Evolutionary conservation across 2,329 filamentous ascomycete genomes (phyloP).

Genomic region (Neonectria magnoliae): DNA sequence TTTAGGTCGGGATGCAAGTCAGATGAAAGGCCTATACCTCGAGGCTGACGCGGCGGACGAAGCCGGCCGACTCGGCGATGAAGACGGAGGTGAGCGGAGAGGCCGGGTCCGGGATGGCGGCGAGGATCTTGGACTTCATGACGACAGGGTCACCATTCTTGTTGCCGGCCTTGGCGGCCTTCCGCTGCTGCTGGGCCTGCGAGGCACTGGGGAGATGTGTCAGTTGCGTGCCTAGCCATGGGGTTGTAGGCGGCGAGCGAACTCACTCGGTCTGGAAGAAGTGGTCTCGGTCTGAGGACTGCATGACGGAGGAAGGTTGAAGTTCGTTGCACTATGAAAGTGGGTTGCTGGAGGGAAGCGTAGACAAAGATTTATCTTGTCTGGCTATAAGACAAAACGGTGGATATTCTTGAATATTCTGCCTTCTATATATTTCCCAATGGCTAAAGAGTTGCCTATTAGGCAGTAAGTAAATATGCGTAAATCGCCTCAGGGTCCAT

Average conservation of each 20-base stretch:
- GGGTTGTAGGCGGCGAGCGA: conserved; percentile 21
- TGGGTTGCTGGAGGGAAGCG: background rate
- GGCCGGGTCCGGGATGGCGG: conserved; percentile 73
- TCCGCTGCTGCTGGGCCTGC: conserved; percentile 63
- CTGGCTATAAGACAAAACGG: background rate
- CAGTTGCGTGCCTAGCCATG: conserved; percentile 2
- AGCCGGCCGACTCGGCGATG: conserved; percentile 88
- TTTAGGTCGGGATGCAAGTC: background rate
- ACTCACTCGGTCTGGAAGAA: conserved; percentile 94
- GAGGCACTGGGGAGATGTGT: conserved; percentile 54
- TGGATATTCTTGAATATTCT: background rate
- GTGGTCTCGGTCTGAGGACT: conserved; percentile 77
- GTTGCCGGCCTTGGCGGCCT: conserved; percentile 77
- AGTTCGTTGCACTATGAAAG: background rate
- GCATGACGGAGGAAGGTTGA: conserved; percentile 57
- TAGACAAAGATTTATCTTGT: background rate
- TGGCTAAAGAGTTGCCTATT: conserved; percentile 5
- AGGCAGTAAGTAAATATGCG: conserved; percentile 12
- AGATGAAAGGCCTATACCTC: conserved; percentile 64
- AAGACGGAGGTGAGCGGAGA: conserved; percentile 70
- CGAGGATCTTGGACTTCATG: conserved; percentile 87
- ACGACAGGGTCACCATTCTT: conserved; percentile 82
- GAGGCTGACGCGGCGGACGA: conserved; percentile 76
- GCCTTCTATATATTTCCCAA: background rate
- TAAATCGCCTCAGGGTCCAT: conserved; percentile 15